Evolutionary conservation across 805 yeast species (phyloP), one percentile per base, ranked within the genome.

Genomic region (Kuraishia hungarica): DNA sequence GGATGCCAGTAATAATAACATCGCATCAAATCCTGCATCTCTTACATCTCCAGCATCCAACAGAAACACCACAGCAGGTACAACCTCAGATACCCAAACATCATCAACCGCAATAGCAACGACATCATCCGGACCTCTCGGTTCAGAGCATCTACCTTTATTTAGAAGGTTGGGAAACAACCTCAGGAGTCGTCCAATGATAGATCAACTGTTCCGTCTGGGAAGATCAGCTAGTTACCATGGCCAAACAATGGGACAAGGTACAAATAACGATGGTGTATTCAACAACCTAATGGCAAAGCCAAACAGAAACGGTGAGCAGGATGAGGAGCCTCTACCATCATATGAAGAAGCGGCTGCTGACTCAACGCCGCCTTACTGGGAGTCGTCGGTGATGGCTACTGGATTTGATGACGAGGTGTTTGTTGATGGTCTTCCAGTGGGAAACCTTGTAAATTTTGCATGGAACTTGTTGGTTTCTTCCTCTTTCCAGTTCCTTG

Each of bases 261-360:
- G 86, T 64, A 58, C 72, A 66, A 62, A 72, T 1, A 77, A 75
- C 57, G 99, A 94, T 67, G 99, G 98, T 11, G 99, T 94, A 2
- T 94, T 94, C 69, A 84, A 94, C 53, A 94, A 94, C 68, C 68
- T 94, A 62, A 81, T 88, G 62, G 98, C 98, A 2, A 93, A 92
- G 64, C 97, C 97, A 0, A 22, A 51, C 2, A 54, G 56, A 2
- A 93, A 86, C 51, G 66, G 78, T 0, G 64, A 68, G 19, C 65
- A 67, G 48, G 69, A 73, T 11, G 92, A 86, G 57, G 74, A 74
- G 35, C 86, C 89, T 47, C 79, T 83, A 21, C 98, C 98, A 2
- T 77, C 96, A 0, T 94, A 94, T 70, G 97, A 89, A 55, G 98
- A 92, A 66, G 98, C 97, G 0, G 89, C 97, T 0, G 87, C 90